Conservation (phyloP, 805 yeast genomes). For the Teunomyces cretensis region DNA sequence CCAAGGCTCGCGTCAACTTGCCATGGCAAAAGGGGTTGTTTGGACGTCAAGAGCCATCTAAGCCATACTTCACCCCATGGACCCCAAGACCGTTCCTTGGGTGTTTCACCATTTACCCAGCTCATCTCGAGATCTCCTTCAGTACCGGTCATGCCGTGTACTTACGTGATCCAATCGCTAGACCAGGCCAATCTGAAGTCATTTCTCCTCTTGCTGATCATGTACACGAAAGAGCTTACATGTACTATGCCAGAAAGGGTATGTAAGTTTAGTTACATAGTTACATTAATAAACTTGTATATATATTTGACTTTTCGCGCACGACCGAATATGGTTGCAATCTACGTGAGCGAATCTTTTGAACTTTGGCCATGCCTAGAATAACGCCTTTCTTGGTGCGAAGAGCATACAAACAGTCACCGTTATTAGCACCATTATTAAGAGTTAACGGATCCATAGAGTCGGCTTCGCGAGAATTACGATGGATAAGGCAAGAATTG, state of each 20-base stretch:
- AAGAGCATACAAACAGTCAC: slow-evolving; percentile 25
- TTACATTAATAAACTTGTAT: slow-evolving; percentile 8
- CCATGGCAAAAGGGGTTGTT: slow-evolving; percentile 81
- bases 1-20: slow-evolving; percentile 49
- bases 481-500: slow-evolving; percentile 64
- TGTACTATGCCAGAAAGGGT: slow-evolving; percentile 85
- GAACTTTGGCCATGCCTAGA: slow-evolving; percentile 28
- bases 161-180: slow-evolving; percentile 92
- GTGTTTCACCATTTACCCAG: slow-evolving; percentile 88
- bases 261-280: slow-evolving; percentile 22
- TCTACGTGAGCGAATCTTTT: background rate
- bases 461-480: slow-evolving; percentile 55
- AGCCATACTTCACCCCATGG: slow-evolving; percentile 96
- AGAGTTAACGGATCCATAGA: slow-evolving; percentile 28
- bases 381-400: slow-evolving; percentile 26
- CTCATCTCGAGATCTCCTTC: slow-evolving; percentile 87
- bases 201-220: slow-evolving; percentile 82
- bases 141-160: slow-evolving; percentile 95
- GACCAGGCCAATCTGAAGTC: slow-evolving; percentile 96
- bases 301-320: background rate
- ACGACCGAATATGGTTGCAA: background rate
- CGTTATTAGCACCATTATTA: slow-evolving; percentile 33
- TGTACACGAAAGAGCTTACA: slow-evolving; percentile 89
- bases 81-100: slow-evolving; percentile 90
- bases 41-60: slow-evolving; percentile 76